phyloP scores from a whole-genome alignment of 2,329 filamentous ascomycete species.

The Stachybotrys chartarum region DNA sequence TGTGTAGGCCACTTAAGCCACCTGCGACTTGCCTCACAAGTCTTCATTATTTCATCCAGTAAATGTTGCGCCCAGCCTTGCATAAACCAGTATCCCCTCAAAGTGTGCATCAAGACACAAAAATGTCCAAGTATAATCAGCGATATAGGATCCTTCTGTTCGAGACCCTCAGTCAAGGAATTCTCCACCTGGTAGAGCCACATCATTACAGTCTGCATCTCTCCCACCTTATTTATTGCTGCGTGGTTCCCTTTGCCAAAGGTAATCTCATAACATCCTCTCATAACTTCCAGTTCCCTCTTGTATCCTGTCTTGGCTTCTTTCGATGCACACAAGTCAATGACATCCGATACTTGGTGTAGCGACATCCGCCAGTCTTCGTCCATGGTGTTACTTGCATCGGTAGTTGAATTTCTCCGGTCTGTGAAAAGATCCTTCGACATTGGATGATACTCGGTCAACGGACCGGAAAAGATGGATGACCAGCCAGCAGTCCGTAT shows the following conservation, averaged over 20 bases:
- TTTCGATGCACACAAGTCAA: constrained; percentile 2
- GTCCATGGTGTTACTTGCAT: background rate
- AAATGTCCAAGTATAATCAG: constrained; percentile 11
- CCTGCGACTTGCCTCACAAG: background rate
- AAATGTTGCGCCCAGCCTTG: constrained; percentile 11
- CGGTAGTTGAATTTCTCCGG: background rate
- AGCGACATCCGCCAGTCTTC: constrained; percentile 9
- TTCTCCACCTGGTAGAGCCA: constrained; percentile 10
- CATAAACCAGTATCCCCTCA: constrained; percentile 12
- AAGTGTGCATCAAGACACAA: constrained; percentile 6
- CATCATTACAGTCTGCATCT: constrained; percentile 6
- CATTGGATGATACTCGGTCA: constrained; percentile 2
- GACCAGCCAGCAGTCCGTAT: constrained; percentile 7
- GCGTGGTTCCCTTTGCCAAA: constrained; percentile 7
- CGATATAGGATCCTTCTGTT: constrained; percentile 6
- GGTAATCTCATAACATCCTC: constrained; percentile 5
- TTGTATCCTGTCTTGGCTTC: constrained; percentile 1
- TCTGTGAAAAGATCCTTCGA: background rate
- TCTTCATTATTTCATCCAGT: constrained; percentile 3
- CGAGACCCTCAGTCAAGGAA: constrained; percentile 5
- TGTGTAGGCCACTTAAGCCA: too few species aligned
- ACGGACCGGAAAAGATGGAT: constrained; percentile 7
- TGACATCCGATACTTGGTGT: constrained; percentile 5
- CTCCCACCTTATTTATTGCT: background rate
- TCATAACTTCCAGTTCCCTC: background rate